These are phyloP conservation scores for Lachancea quebecensis DNA, from an alignment of 805 yeast species.

Conservation along the genomic window DNA sequence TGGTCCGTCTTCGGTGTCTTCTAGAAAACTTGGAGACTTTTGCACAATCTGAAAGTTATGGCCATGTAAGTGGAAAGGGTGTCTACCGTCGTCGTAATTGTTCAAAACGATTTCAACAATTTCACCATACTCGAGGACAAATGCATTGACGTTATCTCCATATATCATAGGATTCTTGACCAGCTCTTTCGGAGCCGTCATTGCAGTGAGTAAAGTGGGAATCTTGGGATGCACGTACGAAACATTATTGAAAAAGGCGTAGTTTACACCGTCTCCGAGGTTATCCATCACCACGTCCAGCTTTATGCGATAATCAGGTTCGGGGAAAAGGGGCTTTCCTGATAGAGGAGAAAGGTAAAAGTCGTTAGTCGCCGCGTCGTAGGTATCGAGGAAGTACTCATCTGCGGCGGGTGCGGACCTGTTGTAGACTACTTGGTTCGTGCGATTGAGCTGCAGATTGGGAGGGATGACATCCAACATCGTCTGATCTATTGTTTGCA, in stretches of 20 bases:
- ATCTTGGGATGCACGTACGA: slow-evolving; percentile 61
- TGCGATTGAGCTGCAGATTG: slow-evolving; percentile 47
- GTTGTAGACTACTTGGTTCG: slow-evolving; percentile 52
- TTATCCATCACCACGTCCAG: slow-evolving; percentile 59
- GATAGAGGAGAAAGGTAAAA: slow-evolving; percentile 36
- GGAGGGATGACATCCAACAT: slow-evolving; percentile 68
- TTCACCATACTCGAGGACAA: slow-evolving; percentile 52
- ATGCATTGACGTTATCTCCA: slow-evolving; percentile 63
- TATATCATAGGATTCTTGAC: slow-evolving; percentile 58
- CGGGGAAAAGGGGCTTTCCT: slow-evolving; percentile 43
- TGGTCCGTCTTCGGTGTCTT: slow-evolving; percentile 32
- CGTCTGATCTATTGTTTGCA: slow-evolving; percentile 53
- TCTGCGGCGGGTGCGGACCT: slow-evolving; percentile 27
- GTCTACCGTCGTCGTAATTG: slow-evolving; percentile 73
- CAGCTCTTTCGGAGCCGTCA: slow-evolving; percentile 47
- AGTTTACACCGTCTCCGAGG: slow-evolving; percentile 66
- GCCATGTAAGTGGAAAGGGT: slow-evolving; percentile 76
- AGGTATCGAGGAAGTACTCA: slow-evolving; percentile 19
- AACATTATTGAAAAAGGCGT: slow-evolving; percentile 67
- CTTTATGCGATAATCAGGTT: slow-evolving; percentile 55
- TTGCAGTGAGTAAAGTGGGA: slow-evolving; percentile 60
- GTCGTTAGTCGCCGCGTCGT: slow-evolving; percentile 27
- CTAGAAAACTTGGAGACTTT: slow-evolving; percentile 45
- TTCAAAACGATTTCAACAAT: slow-evolving; percentile 71
- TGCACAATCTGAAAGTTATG: slow-evolving; percentile 59